These are phyloP conservation scores for Collybia sordida DNA, from an alignment of 768 basidiomycete species.

Conservation along the genomic window DNA sequence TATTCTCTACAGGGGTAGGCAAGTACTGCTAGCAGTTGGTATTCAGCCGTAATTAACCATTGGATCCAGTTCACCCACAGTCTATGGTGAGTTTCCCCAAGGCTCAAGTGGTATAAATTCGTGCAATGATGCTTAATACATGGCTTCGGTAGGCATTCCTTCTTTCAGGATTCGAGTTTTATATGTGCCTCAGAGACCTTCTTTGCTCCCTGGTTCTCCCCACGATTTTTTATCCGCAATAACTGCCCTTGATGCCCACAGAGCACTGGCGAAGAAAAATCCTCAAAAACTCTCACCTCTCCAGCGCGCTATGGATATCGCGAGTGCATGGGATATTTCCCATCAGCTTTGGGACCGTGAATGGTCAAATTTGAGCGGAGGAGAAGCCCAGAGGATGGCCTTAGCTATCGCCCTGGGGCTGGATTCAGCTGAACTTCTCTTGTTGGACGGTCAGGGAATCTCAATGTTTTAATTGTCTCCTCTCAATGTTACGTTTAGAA, in stretches of 20 bases:
- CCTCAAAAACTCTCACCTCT: constrained; percentile 18
- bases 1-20: constrained; percentile 69
- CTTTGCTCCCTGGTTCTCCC: constrained; percentile 82
- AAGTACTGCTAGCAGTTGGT: constrained; percentile 5
- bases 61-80: constrained; percentile 44
- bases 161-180: constrained; percentile 74
- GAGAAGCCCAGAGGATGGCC: constrained; percentile 83
- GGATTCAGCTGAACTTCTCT: constrained; percentile 72
- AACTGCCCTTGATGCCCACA: constrained; percentile 49
- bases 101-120: too few relatives aligned
- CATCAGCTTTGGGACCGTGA: constrained; percentile 71
- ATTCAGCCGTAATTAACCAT: background rate
- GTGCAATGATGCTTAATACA: too few relatives aligned
- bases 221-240: constrained; percentile 65
- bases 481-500: constrained; percentile 43
- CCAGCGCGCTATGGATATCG: constrained; percentile 49
- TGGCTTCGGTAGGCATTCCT: constrained; percentile 57
- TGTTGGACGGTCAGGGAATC: constrained; percentile 67
- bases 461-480: background rate
- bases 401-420: constrained; percentile 74
- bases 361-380: constrained; percentile 83
- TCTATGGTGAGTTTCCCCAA: constrained; percentile 38
- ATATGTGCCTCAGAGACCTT: constrained; percentile 88
- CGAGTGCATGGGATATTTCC: constrained; percentile 66
- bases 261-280: constrained; percentile 19